These are phyloP conservation scores for Pythium periplocum DNA, from an alignment of 352 stramenopile species.

Conservation along the genomic window DNA sequence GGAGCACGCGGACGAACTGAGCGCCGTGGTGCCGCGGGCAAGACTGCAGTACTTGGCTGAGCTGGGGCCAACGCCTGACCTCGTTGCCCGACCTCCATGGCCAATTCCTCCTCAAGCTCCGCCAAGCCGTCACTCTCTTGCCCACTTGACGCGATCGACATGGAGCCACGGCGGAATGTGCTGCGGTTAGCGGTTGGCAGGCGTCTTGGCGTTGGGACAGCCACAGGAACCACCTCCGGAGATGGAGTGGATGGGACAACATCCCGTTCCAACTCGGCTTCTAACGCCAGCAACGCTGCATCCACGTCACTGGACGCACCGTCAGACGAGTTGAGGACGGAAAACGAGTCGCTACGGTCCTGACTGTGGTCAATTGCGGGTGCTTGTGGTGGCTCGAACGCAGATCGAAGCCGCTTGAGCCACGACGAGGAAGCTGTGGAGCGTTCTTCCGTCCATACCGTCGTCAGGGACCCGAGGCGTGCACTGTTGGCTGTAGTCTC, in stretches of 20 bases:
- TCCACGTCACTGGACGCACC: slow-evolving; percentile 7
- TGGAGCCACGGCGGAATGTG: neutral
- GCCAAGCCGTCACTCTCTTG: slow-evolving; percentile 28
- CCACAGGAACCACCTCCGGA: too few species aligned
- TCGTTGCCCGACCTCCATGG: neutral
- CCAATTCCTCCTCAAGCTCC: slow-evolving; percentile 39
- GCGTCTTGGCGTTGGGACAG: neutral
- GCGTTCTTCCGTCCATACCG: slow-evolving; percentile 3
- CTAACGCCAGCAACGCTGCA: slow-evolving; percentile 7
- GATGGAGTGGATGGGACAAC: neutral
- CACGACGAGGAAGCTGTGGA: neutral
- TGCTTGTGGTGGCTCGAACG: too few species aligned
- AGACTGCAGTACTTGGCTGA: neutral
- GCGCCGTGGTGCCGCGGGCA: too few species aligned
- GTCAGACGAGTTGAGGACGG: neutral
- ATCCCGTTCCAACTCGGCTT: slow-evolving; percentile 12
- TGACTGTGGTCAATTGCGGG: too few species aligned
- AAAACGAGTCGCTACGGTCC: neutral
- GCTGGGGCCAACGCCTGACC: neutral
- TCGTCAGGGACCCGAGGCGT: neutral
- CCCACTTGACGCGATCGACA: slow-evolving; percentile 20
- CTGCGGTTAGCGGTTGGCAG: neutral
- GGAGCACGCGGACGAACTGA: too few species aligned
- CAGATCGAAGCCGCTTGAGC: neutral
- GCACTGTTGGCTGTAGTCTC: neutral